Evolutionary conservation across 768 basidiomycete species (phyloP), one percentile per base, ranked within the genome.

Genomic region (Lactarius hatsudake): DNA sequence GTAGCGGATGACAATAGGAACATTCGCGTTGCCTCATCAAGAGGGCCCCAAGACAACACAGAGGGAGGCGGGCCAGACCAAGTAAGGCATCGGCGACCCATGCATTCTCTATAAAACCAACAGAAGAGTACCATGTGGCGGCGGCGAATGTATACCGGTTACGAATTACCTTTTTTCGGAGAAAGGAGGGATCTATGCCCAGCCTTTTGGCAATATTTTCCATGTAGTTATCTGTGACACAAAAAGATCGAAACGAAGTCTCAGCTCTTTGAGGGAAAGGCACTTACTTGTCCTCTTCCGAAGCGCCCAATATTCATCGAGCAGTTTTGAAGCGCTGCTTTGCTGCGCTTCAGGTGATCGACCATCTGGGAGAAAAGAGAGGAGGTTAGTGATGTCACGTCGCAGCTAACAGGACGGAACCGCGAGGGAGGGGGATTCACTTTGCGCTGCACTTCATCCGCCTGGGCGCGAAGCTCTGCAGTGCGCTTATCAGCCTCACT

Each of bases 181-280:
- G 48, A 32, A 65, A 61, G 36, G 68, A 73, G 38, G 71, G 65
- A 45, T 74, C 79, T 82, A 91, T 81, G 61, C 89, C 90, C 54
- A 94, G 80, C 71, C 91, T 90, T 76, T 90, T 90, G 4, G 91
- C 89, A 32, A 93, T 79, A 0, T 88, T 92, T 75, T 92, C 91
- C 91, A 93, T 93, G 72, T 91, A 94, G 92, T 92, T 93, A 69
- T 26, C 62, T 54, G 45, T 36, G 62, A 59, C 40, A 53, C 26
- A 5, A 53, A 5, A 53, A 7, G 12, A 51, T 13, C 48, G 48
- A 26, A 48, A 51, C 48, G 5, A 51, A 26, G 10, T 5, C 23
- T 17, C 26, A 26, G 51, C 15, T 53, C 51, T 53, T 26, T 34
- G 23, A 38, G 18, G 13, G 43, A 5, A 23, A 28, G 28, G 20